A percentile compares a stretch with the other conserved stretches of the same genome.
Conservation (phyloP, 345 rosid genomes). For the thale cress (Arabidopsis thaliana) region TAIR10.1 NC_003075.7:11955001-11955500, state of each 20-base stretch:
- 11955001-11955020: conserved; percentile 4
- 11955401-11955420: conserved; percentile 28
- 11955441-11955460: neutral
- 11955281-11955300: neutral
- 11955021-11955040: conserved; percentile 20
- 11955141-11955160: conserved; percentile 21
- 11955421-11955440: neutral
- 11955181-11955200: conserved; percentile 31
- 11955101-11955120: neutral
- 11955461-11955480: conserved; percentile 77
- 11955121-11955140: conserved; percentile 34
- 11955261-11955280: neutral
- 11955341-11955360: conserved; percentile 80
- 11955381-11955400: conserved; percentile 20
- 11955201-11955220: conserved; percentile 6
- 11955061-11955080: conserved; percentile 20
- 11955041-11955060: neutral
- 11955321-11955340: conserved; percentile 7
- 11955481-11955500: conserved; percentile 81
- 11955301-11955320: neutral
- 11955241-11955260: neutral
- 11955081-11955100: neutral
- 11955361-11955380: conserved; percentile 90
- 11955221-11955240: neutral
- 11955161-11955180: conserved; percentile 39